A percentile compares a stretch with the other conserved stretches of the same genome.
These are phyloP conservation scores for Yarrowia divulgata DNA, from an alignment of 805 yeast species.

Conservation along the genomic window DNA sequence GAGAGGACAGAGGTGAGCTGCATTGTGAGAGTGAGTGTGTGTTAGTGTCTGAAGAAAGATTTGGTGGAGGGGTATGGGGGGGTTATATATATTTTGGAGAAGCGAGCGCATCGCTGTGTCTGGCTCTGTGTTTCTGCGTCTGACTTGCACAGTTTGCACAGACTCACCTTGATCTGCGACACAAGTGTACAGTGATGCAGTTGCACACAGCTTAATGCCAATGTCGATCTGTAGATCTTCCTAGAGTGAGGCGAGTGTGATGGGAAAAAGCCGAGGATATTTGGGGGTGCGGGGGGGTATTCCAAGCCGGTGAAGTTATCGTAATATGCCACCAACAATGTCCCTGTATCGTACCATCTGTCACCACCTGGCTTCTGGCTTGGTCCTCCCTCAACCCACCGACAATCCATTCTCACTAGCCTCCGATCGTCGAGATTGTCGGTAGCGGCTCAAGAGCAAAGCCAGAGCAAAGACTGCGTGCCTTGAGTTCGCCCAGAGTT, in stretches of 20 bases:
- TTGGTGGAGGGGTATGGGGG: neutral
- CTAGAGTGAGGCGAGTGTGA: constrained; percentile 18
- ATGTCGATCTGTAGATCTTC: constrained; percentile 18
- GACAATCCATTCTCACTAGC: constrained; percentile 24
- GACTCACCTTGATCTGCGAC: neutral
- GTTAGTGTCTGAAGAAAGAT: neutral
- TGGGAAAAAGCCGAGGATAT: no score
- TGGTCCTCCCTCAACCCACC: no score
- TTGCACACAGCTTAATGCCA: constrained; percentile 10
- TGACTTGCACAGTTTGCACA: neutral
- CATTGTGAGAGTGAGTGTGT: constrained; percentile 36
- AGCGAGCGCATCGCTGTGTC: neutral
- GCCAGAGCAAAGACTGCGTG: constrained; percentile 6
- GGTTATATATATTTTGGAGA: constrained; percentile 1
- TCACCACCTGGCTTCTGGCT: no score
- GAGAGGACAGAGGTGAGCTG: constrained; percentile 31
- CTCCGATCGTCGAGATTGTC: constrained; percentile 26
- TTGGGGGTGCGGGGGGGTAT: neutral
- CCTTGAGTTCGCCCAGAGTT: no score
- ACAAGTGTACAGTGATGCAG: neutral
- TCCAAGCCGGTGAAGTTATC: no score
- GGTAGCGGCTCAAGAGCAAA: constrained; percentile 31
- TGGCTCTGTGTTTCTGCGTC: no score
- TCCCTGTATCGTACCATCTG: no score
- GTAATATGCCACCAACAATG: no score